A percentile compares a stretch with the other conserved stretches of the same genome.
These are phyloP conservation scores for Incumbomyces lentus DNA, from an alignment of 2,329 filamentous ascomycete species.

Conservation along the genomic window DNA sequence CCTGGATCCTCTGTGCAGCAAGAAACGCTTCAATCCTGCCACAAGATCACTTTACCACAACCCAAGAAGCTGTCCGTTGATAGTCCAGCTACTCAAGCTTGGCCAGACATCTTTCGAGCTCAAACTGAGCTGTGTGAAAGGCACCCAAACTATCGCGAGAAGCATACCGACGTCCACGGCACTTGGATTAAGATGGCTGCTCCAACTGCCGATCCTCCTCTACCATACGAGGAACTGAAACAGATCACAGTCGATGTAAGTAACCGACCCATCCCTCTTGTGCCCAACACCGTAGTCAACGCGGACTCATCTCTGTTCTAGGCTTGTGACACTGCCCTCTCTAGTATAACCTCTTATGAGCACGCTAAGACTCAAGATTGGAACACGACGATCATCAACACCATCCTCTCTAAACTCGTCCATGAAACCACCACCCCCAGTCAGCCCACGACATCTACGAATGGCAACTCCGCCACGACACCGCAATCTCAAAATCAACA, in stretches of 20 bases:
- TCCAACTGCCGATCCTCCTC: slow-evolving; percentile 45
- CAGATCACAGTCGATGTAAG: slow-evolving; percentile 77
- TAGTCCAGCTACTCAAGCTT: not conserved
- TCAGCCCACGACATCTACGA: slow-evolving; percentile 24
- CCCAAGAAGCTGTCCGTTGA: not conserved
- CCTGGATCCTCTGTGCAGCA: not conserved
- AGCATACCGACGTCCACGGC: slow-evolving; percentile 1
- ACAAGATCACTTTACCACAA: not conserved
- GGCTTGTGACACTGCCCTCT: slow-evolving; percentile 75
- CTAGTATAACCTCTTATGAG: slow-evolving; percentile 68
- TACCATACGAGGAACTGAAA: slow-evolving; percentile 65
- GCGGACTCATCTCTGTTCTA: slow-evolving; percentile 28
- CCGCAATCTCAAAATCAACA: slow-evolving; percentile 47
- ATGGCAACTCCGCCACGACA: slow-evolving; percentile 22
- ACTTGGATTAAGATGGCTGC: slow-evolving; percentile 17
- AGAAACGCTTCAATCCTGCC: not conserved
- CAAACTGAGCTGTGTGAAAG: not conserved
- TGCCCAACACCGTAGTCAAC: too few relatives aligned
- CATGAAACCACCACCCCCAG: slow-evolving; percentile 29
- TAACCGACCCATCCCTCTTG: slow-evolving; percentile 15
- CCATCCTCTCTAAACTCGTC: slow-evolving; percentile 33
- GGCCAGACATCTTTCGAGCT: not conserved
- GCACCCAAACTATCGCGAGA: not conserved
- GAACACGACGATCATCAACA: slow-evolving; percentile 89
- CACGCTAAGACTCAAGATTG: slow-evolving; percentile 75